A percentile compares a stretch with the other conserved stretches of the same genome.
These are phyloP conservation scores for Hygrophoropsis aurantiaca DNA, from an alignment of 768 basidiomycete genomes.

Conservation along the genomic window DNA sequence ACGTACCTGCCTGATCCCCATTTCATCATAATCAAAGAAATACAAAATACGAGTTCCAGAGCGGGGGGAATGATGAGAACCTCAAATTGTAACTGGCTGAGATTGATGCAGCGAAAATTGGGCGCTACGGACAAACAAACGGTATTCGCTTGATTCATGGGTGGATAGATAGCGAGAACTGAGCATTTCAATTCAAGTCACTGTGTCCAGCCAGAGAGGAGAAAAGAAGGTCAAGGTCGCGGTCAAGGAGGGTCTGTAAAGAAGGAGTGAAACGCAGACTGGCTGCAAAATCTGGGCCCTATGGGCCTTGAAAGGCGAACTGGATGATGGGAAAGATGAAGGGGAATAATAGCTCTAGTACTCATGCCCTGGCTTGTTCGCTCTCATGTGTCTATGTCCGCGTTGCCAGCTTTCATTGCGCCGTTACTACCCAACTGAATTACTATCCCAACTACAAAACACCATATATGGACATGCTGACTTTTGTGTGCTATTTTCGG, in stretches of 20 bases:
- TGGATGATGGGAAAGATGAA: constrained; percentile 27
- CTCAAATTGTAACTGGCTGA: constrained; percentile 45
- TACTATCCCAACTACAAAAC: constrained; percentile 2
- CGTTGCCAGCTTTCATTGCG: constrained; percentile 13
- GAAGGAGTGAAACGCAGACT: constrained; percentile 52
- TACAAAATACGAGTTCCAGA: constrained; percentile 60
- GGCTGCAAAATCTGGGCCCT: constrained; percentile 32
- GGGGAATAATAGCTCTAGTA: constrained; percentile 11
- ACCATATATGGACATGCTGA: not conserved
- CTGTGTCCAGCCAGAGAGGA: constrained; percentile 25
- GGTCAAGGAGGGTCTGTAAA: constrained; percentile 8
- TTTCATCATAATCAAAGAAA: constrained; percentile 50
- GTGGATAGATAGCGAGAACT: constrained; percentile 16
- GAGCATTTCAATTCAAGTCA: constrained; percentile 37
- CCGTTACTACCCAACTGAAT: constrained; percentile 7
- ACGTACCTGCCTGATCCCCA: constrained; percentile 51
- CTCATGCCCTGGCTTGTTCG: not conserved
- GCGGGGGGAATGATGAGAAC: constrained; percentile 61
- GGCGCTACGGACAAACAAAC: constrained; percentile 70
- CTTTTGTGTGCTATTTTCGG: not conserved
- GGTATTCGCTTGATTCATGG: constrained; percentile 43
- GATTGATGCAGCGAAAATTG: constrained; percentile 67
- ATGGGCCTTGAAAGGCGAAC: constrained; percentile 7
- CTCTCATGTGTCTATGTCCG: not conserved
- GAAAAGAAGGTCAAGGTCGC: constrained; percentile 13